phyloP scores from a whole-genome alignment of 176 grass and related monocot genomes.

The Poa annua region DNA sequence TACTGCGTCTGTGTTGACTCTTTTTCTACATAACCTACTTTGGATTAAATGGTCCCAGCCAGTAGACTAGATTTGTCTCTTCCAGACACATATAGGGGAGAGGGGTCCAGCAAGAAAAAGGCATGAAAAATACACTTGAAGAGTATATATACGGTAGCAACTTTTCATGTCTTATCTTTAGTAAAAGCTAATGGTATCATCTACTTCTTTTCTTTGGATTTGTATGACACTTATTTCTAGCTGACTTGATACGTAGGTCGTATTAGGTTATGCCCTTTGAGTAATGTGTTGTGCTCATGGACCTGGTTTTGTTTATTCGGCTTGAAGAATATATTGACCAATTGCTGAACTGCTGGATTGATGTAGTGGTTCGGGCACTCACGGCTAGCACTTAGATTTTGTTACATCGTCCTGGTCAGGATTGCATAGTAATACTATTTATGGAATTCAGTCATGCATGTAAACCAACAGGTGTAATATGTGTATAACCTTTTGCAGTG shows the following conservation, averaged over 20 bases:
- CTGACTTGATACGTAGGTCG: neutral
- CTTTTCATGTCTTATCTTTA: slow-evolving; percentile 19
- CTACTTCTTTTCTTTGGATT: neutral
- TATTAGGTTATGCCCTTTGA: neutral
- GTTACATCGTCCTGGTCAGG: neutral
- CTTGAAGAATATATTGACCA: slow-evolving; percentile 23
- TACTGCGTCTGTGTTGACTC: neutral
- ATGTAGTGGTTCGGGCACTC: neutral
- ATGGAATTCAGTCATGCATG: slow-evolving; percentile 19
- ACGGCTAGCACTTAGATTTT: neutral
- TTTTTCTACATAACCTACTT: neutral
- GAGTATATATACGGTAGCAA: neutral
- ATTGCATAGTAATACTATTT: neutral
- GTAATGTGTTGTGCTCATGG: neutral
- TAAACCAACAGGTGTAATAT: slow-evolving; percentile 26
- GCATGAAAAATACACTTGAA: neutral
- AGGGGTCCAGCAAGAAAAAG: neutral
- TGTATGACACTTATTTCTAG: neutral
- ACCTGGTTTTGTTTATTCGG: neutral
- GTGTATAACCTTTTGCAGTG: slow-evolving; percentile 42
- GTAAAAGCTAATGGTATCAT: neutral
- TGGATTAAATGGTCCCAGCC: slow-evolving; percentile 14
- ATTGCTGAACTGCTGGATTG: neutral
- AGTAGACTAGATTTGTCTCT: neutral
- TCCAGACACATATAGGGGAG: neutral